Conservation (phyloP, 495 filamentous ascomycete species). For the Chaetomium fimeti region DNA sequence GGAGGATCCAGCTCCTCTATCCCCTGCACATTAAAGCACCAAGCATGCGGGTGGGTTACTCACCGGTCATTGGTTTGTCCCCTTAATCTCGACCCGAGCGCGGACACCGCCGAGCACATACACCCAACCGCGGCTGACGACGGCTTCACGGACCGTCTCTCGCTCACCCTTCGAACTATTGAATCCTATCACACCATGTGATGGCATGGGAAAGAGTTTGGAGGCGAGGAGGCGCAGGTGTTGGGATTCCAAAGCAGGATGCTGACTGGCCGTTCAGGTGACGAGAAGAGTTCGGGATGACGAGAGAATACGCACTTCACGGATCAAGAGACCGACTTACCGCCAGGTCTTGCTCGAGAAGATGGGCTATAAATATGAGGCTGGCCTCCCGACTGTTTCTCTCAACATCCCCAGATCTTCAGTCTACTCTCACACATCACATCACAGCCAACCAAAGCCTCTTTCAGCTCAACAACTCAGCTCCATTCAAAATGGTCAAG, state of each 20-base stretch:
- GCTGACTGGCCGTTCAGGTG: background rate
- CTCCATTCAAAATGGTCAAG: constrained; percentile 14
- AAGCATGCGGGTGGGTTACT: background rate
- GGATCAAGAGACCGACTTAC: too few relatives aligned
- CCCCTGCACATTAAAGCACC: background rate
- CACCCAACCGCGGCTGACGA: background rate
- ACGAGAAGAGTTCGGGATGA: background rate
- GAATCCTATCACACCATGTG: background rate
- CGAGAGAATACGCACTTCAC: background rate
- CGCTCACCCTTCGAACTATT: background rate
- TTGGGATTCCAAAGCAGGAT: background rate
- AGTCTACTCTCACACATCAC: background rate
- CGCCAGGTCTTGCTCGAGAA: background rate
- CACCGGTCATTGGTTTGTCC: background rate
- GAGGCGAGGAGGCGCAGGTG: background rate
- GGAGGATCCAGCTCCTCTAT: background rate
- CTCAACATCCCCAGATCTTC: background rate
- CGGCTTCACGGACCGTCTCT: constrained; percentile 1
- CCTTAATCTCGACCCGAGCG: background rate
- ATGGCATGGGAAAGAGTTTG: background rate
- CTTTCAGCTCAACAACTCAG: background rate
- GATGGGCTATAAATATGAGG: background rate
- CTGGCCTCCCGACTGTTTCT: background rate
- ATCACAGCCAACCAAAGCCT: too few relatives aligned
- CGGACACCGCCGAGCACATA: background rate